These are phyloP conservation scores for Fraxinus americana DNA, from an alignment of 257 asterid genomes.

Conservation along the genomic window DNA sequence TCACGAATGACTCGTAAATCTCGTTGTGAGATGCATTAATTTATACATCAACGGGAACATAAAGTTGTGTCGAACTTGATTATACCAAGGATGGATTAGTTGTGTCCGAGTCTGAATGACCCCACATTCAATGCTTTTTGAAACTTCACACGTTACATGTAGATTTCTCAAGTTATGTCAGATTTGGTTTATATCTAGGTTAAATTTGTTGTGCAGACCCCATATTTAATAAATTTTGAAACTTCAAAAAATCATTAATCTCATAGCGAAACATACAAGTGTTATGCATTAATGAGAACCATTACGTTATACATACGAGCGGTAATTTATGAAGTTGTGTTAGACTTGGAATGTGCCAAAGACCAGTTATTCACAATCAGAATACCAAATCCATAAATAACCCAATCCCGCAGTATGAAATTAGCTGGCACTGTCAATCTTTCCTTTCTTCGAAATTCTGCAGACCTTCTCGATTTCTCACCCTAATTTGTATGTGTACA, in stretches of 20 bases:
- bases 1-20: no score
- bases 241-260: neutral
- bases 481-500: neutral
- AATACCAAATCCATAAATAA: conserved; percentile 24
- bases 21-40: neutral
- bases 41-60: neutral
- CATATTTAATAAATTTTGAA: no score
- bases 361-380: neutral
- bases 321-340: neutral
- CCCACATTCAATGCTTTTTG: no score
- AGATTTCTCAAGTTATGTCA: no score
- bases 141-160: no score
- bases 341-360: neutral
- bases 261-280: neutral
- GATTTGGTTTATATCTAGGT: no score
- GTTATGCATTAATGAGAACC: neutral
- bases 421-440: conserved; percentile 55
- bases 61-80: neutral
- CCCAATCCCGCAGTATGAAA: conserved; percentile 32
- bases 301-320: neutral
- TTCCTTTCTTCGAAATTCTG: conserved; percentile 12
- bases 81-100: neutral
- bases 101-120: neutral
- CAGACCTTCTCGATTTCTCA: neutral
- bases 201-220: no score